Conservation (phyloP, 176 grass and related monocot genomes). For the Microstegium vimineum region DNA sequence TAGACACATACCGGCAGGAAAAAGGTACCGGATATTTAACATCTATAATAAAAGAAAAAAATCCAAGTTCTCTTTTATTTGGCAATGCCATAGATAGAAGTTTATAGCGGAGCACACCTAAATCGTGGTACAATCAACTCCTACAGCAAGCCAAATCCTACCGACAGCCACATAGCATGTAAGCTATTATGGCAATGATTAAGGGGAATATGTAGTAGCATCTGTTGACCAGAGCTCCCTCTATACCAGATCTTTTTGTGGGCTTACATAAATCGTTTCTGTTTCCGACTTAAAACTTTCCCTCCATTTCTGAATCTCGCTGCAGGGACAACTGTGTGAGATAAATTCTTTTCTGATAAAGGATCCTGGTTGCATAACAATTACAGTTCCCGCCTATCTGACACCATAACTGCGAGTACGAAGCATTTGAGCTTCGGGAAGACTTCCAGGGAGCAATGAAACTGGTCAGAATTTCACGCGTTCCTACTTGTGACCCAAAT, state of each 20-base stretch:
- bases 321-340: background rate
- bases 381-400: no score
- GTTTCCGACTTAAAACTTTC: constrained; percentile 8
- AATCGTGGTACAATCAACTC: background rate
- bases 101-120: background rate
- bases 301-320: background rate
- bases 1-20: background rate
- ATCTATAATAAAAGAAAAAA: background rate
- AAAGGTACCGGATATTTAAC: background rate
- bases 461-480: constrained; percentile 28
- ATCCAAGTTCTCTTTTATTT: background rate
- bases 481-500: background rate
- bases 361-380: background rate
- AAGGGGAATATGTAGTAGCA: constrained; percentile 1
- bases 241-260: background rate
- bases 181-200: constrained; percentile 17
- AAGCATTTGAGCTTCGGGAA: constrained; percentile 24
- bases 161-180: background rate
- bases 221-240: background rate
- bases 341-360: constrained; percentile 8
- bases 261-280: constrained; percentile 4
- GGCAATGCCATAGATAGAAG: background rate
- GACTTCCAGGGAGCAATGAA: background rate
- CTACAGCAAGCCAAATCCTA: constrained; percentile 10
- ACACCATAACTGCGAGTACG: constrained; percentile 7